Evolutionary conservation across 331 rosid species (phyloP), one percentile per base, ranked within the genome.

Genomic region (Rosa hybrid): DNA sequence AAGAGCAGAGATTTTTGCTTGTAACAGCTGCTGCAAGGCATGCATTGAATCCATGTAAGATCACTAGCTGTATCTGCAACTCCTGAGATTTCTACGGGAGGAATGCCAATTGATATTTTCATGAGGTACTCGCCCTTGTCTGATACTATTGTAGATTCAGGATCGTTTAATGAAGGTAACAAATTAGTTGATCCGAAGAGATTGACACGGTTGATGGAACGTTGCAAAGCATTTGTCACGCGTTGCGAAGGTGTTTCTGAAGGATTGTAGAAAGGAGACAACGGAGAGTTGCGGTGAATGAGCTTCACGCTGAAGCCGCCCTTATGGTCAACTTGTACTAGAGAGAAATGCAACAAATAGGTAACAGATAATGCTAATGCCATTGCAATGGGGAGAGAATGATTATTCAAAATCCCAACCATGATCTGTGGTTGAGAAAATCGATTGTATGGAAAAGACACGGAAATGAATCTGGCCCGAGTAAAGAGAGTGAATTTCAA

Each of bases 11-110:
- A 21, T 12, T 41, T 64, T 14, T 77, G 74, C 13, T 12, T 64
- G 75, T 64, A 77, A 30, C 81, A 77, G 5, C 16, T 39, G 25
- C 16, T n/a, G 53, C 81, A 77, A n/a, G 74, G 64, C n/a, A 21
- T 16, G 67, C 81, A 77, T 50, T 77, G 81, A 7, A 25, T 67
- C 75, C 81, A 50, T 4, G 27, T 77, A 46, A 77, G 81, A 51
- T 77, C 81, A 13, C 81, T 51, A 18, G 75, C 81, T 12, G 75
- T 78, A 25, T 78, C 81, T 17, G 62, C 74, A 27, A 65, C 30
- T 5, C 38, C 75, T 12, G 41, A 78, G n/a, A 78, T 49, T 21
- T 21, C 56, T 3, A 60, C 6, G 7, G 79, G 71, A 16, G 71
- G 79, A 16, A 71, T 39, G 46, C 79, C 71, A 4, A 60, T 5